Evolutionary conservation across 1,284 basidiomycete species (phyloP), one percentile per base, ranked within the genome.

Genomic region (Exobasidium cylindrosporum): DNA sequence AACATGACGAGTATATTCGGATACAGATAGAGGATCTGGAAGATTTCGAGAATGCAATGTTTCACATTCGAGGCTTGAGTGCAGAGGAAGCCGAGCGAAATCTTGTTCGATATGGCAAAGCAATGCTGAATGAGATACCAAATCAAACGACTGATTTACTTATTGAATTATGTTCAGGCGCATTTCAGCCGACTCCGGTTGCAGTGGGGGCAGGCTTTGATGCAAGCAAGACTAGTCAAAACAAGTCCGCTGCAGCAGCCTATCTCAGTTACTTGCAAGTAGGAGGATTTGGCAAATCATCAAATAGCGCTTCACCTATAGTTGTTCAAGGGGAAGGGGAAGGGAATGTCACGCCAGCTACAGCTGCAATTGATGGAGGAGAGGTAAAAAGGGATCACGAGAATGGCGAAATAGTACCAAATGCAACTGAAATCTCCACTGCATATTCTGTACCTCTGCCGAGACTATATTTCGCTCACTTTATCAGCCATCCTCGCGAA

Each of bases 21-120:
- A 96, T 97, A 57, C 90, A 95, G 81, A 90, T 99, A 55, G 94
- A 97, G 80, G 95, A 98, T 81, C 87, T 88, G 0, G 86, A 86
- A 14, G 89, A 93, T 70, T 92, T 87, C 73, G 83, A 81, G 50
- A 92, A 92, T 69, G 96, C 94, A 0, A 80, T 97, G 58, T 81
- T 80, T 14, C 97, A 97, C 80, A 81, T 99, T 46, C 83, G 90
- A 57, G 85, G 85, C 45, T 83, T 97, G 4, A 89, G 90, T 0
- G 84, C 88, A 0, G 87, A 88, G 59, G 88, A 87, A 26, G 77
- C 77, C 5, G 71, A 78, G 49, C 53, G 52, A 3, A 76, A 72
- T 54, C 67, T 82, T 62, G 61, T 64, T 17, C 66, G 76, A 52
- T 82, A 81, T 63, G 81, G 77, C 2, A 77, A 78, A 35, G 68